A percentile compares a stretch with the other conserved stretches of the same genome.
These are phyloP conservation scores for Austroboletus eburneus DNA, from an alignment of 768 basidiomycete species.

Conservation along the genomic window DNA sequence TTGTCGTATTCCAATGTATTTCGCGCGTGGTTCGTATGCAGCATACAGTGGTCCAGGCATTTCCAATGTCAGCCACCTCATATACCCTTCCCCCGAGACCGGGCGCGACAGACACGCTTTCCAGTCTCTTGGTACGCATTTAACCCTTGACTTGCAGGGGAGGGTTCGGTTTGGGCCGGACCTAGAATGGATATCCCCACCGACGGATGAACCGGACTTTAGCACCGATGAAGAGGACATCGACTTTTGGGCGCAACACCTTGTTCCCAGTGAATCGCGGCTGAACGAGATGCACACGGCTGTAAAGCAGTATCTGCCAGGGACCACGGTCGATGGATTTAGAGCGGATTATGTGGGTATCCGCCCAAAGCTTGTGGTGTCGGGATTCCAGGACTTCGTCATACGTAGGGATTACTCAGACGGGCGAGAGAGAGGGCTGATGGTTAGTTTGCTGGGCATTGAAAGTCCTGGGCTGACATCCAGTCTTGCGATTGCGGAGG, in stretches of 20 bases:
- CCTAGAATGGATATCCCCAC: conserved; percentile 77
- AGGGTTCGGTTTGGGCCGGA: conserved; percentile 92
- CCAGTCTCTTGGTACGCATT: conserved; percentile 87
- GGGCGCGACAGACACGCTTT: conserved; percentile 59
- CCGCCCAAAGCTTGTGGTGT: conserved; percentile 81
- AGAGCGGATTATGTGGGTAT: conserved; percentile 82
- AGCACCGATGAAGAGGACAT: conserved; percentile 40
- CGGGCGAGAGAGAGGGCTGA: conserved; percentile 32
- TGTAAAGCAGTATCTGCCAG: conserved; percentile 72
- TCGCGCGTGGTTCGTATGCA: conserved; percentile 82
- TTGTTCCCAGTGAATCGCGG: conserved; percentile 60
- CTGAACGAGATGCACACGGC: conserved; percentile 64
- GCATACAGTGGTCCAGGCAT: conserved; percentile 81
- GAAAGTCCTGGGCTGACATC: conserved; percentile 92
- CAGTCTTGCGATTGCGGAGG: conserved; percentile 81
- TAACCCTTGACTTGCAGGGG: conserved; percentile 81
- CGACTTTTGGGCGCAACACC: conserved; percentile 73
- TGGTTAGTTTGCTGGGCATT: conserved; percentile 87
- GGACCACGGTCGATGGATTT: conserved; percentile 54
- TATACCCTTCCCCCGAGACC: conserved; percentile 87
- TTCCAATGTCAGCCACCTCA: conserved; percentile 61
- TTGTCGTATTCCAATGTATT: conserved; percentile 68
- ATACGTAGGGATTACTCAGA: conserved; percentile 60
- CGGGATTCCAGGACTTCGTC: conserved; percentile 84
- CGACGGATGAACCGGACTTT: conserved; percentile 26